phyloP scores from a whole-genome alignment of 352 stramenopile genomes.

The Pythium chondricola region DNA sequence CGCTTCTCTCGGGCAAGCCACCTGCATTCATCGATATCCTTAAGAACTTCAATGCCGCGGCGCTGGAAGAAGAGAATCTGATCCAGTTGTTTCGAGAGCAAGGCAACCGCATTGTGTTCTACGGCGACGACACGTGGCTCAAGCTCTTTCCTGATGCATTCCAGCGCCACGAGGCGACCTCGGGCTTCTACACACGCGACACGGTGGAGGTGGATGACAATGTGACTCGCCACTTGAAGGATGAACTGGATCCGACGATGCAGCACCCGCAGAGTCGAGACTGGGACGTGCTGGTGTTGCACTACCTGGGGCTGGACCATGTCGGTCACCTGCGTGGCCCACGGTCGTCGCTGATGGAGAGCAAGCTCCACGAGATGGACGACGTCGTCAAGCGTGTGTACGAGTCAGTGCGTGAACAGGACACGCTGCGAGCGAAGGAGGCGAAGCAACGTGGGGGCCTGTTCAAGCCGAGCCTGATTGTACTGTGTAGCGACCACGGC shows the following conservation, averaged over 20 bases:
- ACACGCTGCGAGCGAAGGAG: constrained; percentile 24
- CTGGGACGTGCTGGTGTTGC: constrained; percentile 83
- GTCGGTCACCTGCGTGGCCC: constrained; percentile 77
- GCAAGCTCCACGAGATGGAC: constrained; percentile 87
- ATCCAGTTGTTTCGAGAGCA: constrained; percentile 41
- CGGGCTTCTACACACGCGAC: constrained; percentile 85
- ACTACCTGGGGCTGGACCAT: constrained; percentile 86
- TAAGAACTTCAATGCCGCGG: constrained; percentile 88
- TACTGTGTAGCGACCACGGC: constrained; percentile 84
- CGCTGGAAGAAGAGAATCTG: constrained; percentile 71
- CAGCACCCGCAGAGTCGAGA: constrained; percentile 50
- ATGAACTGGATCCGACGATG: constrained; percentile 82
- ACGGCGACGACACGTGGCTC: constrained; percentile 89
- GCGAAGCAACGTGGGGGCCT: neutral
- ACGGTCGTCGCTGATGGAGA: constrained; percentile 63
- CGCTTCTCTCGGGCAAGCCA: constrained; percentile 76
- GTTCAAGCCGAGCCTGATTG: constrained; percentile 49
- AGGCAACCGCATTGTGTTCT: constrained; percentile 72
- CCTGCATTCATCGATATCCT: constrained; percentile 88
- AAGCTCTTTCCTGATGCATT: constrained; percentile 79
- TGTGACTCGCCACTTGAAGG: constrained; percentile 73
- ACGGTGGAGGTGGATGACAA: constrained; percentile 84
- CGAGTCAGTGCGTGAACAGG: constrained; percentile 50
- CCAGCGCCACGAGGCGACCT: constrained; percentile 66
- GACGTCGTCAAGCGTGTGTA: constrained; percentile 51